Base-by-base conservation (phyloP, 2,329 filamentous ascomycete species). In the Aspergillus sp. region DNA sequence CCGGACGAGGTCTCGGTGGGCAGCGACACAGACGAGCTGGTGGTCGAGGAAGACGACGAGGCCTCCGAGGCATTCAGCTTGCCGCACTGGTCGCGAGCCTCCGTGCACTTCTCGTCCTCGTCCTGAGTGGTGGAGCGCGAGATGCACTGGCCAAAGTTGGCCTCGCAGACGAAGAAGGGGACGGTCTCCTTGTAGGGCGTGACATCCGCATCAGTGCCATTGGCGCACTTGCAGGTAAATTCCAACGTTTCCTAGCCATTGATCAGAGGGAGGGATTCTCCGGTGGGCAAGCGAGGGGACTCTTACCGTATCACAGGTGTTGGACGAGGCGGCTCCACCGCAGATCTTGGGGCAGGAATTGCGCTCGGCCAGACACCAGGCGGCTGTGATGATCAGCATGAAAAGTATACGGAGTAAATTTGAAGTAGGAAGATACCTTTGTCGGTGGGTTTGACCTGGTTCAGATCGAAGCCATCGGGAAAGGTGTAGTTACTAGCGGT, bases 341-440 rank as follows among this genome's bases (percentile, higher is more conserved):
- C 85, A 88, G 57, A 87, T 76, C 52, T 77, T 66, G 14, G 80
- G 81, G 73, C 85, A 88, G 42, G 77, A 78, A 70, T 83, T 83
- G 55, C 71, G 70, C 72, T 87, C 74, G 57, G 76, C 81, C 49
- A 70, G 67, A 66, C 85, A 88, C 83, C 83, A 87, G 52, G 72
- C 62, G 55, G 65, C 78, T 80, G 53, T 41, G 46, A 20, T 38
- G 5, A 42, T 36, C 13, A 26, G 33, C 16, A n/a, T 16, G 13
- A 14, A 20, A 30, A 24, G 26, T 8, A 30, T 30, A 30, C 8
- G 10, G 26, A 30, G 26, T 30, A 8, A 8, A 30, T 11, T 24
- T 3, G 9, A 14, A 30, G 17, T n/a, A 19, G 65, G 62, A 22
- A 22, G 7, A 35, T 59, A 64, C 69, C 58, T 57, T 71, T 72